Evolutionary conservation across 768 basidiomycete genomes (phyloP), one percentile per base, ranked within the genome.

Genomic region (Leccinum sublutescens): DNA sequence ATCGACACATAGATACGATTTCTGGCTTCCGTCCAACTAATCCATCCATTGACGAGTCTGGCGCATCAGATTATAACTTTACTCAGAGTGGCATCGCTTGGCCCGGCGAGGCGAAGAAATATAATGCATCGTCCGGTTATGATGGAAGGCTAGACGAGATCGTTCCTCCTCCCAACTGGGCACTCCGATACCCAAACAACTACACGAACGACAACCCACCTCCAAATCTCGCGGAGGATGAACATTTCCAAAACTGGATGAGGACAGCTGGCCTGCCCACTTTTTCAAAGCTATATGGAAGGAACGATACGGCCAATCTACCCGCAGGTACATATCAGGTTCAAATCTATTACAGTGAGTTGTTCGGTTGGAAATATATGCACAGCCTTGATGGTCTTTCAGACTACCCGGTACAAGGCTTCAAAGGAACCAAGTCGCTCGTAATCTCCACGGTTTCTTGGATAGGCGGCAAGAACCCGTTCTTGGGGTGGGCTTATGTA

Each of bases 201-300:
- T 98, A 97, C 75, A 85, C 85, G 4, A 70, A 75, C 1, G 74
- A 74, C 5, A 84, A 79, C 61, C 83, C 82, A 15, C 86, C 88
- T 19, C 95, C 94, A 2, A 77, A 97, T 69, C 78, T 98, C 36
- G 76, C 79, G 54, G 64, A 65, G 2, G 88, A 98, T 68, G 91
- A 98, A 74, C 95, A 91, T 67, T 98, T 99, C 79, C 96, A 98
- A 75, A 95, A 96, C 71, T 99, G 97, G 97, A 99, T 99, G 97
- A 85, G 96, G 59, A 97, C 95, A 2, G 93, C 97, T 1, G 97
- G 96, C 12, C 75, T 98, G 50, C 97, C 97, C 9, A 98, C 96
- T 6, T 99, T 99, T 74, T 87, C 93, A 33, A 98, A 99, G 76
- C 78, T 99, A 21, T 98, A 90, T 68, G 95, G 89, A 15, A 81